Base-by-base conservation (phyloP, 129 eudicot genomes). In the Artemisia tridentata region DNA sequence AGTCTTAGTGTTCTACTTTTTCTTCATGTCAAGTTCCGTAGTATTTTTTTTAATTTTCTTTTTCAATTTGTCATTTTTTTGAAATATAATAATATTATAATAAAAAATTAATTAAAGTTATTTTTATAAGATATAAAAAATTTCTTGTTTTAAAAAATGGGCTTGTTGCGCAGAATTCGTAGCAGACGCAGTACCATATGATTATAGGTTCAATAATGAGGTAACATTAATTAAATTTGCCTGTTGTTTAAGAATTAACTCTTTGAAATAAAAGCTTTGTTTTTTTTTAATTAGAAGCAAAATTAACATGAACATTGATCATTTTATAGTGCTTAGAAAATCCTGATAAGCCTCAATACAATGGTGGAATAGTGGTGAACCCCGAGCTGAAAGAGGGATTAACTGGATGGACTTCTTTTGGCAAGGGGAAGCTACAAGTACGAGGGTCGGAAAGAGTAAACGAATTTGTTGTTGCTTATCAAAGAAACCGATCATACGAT, bases 301-400 rank as follows among this genome's bases (percentile, higher is more conserved):
- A 11, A 49, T 13, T 15, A 18, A 19, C 9, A 11, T 58, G 27
- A 29, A 0, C 29, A 12, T 18, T 18, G 18, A 11, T 58, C 19
- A 14, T 45, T 47, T 41, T 62, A 13, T 31, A 68, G 41, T 59
- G 55, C 55, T 68, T 18, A 67, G 79, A 70, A 58, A 38, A 20
- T 6, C 68, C 68, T 38, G 20, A 63, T 38, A 63, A 38, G n/a
- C 68, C 90, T 43, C 95, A 85, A 41, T 88, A 88, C 16, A 17
- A 51, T 38, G 95, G 95, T 45, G 90, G 95, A 38, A 88, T 88
- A 31, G 84, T 85, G 7, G 74, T 68, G 10, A 88, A 88, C 60
- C 88, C 95, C 12, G 83, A 87, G 62, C 12, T 87, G 0, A 77
- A 79, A 25, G 74, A 74, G 1, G 85, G 89, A 7, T 65, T 69